phyloP scores from a whole-genome alignment of 768 basidiomycete genomes.

The Sporobolomyces phaffii region DNA sequence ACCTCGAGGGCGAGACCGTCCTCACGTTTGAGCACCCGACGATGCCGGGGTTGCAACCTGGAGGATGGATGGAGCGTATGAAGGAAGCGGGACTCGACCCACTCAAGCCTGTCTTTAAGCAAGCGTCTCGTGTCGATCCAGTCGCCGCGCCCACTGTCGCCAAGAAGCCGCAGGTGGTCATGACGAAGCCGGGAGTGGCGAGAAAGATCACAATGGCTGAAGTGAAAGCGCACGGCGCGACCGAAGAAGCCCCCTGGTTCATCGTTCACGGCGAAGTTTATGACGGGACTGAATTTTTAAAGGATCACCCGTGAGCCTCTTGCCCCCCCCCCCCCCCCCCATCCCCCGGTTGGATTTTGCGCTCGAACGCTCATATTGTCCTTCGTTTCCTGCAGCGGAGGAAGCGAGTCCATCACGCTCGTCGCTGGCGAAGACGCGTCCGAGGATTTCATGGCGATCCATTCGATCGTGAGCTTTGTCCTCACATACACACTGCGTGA shows the following conservation, averaged over 20 bases:
- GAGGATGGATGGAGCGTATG: constrained; percentile 62
- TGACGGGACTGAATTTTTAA: constrained; percentile 73
- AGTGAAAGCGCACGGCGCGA: constrained; percentile 48
- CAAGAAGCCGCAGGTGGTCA: constrained; percentile 51
- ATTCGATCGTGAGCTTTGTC: constrained; percentile 46
- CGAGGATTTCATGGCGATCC: constrained; percentile 62
- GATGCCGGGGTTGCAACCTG: constrained; percentile 51
- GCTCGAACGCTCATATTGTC: no score
- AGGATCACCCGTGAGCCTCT: constrained; percentile 52
- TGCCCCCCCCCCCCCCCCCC: neutral
- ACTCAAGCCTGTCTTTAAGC: constrained; percentile 49
- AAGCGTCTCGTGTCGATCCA: constrained; percentile 5
- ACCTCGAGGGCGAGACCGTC: constrained; percentile 40
- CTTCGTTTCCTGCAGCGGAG: constrained; percentile 42
- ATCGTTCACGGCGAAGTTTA: constrained; percentile 73
- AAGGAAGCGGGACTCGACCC: constrained; percentile 53
- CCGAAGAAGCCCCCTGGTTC: constrained; percentile 70
- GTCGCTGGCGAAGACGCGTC: constrained; percentile 59
- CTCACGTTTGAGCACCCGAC: constrained; percentile 60
- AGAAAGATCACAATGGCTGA: constrained; percentile 51
- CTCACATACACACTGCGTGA: no score
- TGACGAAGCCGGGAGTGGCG: constrained; percentile 53
- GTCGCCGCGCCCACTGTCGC: constrained; percentile 45
- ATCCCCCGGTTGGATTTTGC: no score
- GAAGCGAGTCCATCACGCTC: constrained; percentile 55